phyloP scores from a whole-genome alignment of 78 protist species.

The Salpingoeca rosetta region DNA sequence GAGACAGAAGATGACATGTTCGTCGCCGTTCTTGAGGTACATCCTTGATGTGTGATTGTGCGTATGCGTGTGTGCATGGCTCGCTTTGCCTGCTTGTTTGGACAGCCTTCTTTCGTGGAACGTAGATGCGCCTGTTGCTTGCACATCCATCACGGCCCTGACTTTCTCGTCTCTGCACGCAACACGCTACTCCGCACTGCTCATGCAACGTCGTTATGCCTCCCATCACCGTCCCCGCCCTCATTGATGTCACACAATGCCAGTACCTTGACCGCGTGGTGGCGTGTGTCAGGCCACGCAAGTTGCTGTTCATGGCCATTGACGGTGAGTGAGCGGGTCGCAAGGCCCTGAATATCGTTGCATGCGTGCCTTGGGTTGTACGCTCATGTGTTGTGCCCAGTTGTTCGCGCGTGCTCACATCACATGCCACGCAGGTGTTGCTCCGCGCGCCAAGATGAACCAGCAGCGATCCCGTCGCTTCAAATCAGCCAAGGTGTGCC shows the following conservation, averaged over 20 bases:
- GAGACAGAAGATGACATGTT: neutral
- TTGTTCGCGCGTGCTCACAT: too few relatives aligned
- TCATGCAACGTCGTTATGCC: neutral
- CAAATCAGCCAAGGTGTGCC: conserved; percentile 72
- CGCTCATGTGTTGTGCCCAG: too few relatives aligned
- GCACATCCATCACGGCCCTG: too few relatives aligned
- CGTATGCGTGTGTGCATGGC: too few relatives aligned
- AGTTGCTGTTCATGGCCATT: conserved; percentile 82
- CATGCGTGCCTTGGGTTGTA: too few relatives aligned
- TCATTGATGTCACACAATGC: neutral
- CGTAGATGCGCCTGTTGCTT: too few relatives aligned
- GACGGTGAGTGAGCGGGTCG: conserved; percentile 45
- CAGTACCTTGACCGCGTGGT: conserved; percentile 87
- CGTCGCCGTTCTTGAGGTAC: conserved; percentile 34
- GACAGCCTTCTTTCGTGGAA: too few relatives aligned
- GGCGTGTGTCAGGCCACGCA: conserved; percentile 87
- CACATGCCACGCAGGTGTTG: conserved; percentile 64
- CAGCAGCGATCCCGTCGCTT: conserved; percentile 85
- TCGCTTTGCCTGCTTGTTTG: too few relatives aligned
- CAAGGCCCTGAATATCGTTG: neutral
- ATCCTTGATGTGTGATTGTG: too few relatives aligned
- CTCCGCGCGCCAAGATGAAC: conserved; percentile 97
- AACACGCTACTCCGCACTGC: too few relatives aligned
- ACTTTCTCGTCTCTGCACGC: too few relatives aligned
- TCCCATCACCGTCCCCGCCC: neutral